phyloP scores from a whole-genome alignment of 169 alveolate genomes.

The Plasmodium gallinaceum region DNA sequence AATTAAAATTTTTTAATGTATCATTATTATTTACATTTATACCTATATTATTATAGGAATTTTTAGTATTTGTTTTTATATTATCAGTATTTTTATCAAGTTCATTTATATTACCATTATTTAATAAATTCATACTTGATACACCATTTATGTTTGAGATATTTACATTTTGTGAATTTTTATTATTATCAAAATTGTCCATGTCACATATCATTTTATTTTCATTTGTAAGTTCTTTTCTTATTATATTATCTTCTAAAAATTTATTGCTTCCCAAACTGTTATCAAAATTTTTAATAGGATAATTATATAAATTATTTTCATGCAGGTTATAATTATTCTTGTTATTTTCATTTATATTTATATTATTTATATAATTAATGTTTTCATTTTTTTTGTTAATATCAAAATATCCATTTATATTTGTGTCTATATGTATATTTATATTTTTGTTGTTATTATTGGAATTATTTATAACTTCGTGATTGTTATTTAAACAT shows the following conservation, averaged over 20 bases:
- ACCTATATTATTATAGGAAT: slow-evolving; percentile 2
- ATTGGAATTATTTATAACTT: neutral
- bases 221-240: neutral
- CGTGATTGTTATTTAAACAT: neutral
- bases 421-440: neutral
- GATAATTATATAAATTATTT: neutral
- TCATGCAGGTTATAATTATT: neutral
- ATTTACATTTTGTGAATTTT: neutral
- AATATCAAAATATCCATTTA: slow-evolving; percentile 1
- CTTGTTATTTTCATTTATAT: neutral
- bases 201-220: neutral
- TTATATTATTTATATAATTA: neutral
- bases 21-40: neutral
- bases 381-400: neutral
- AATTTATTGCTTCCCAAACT: neutral
- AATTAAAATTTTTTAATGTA: neutral
- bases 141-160: neutral
- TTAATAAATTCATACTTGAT: neutral
- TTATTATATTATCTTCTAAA: neutral
- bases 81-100: slow-evolving; percentile 8
- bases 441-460: neutral
- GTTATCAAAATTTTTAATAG: neutral
- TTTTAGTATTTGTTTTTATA: slow-evolving; percentile 43
- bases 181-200: neutral
- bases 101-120: neutral